Base-by-base conservation (phyloP, 176 grass and related monocot species). In the Triticum monococcum region DNA sequence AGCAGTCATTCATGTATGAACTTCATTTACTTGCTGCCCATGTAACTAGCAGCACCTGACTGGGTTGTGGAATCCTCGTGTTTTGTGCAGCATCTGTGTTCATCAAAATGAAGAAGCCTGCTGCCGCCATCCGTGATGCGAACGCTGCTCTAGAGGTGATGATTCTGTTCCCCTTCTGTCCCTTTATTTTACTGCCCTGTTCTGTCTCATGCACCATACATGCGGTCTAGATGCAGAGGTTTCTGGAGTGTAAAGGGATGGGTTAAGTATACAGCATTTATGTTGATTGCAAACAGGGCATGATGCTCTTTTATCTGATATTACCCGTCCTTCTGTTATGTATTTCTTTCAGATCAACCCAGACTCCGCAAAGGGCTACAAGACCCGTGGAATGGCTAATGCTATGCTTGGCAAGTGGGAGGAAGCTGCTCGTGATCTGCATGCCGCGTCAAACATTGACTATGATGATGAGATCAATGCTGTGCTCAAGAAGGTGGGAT, bases 81-180 rank as follows among this genome's bases (percentile, higher is more conserved):
- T 45, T 68, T 28, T 16, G 17, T 91, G 73, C 90, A 98, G 93
- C 96, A 31, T 92, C 96, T 26, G 96, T 89, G 22, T 96, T 91
- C 70, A 98, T 98, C 32, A 96, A 98, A 86, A 98, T 98, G 93
- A 98, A 92, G 86, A 98, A 98, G 89, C 93, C 96, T 22, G 72
- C 86, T 88, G 96, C 96, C 86, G 96, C 96, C 82, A 94, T 96
- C 78, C 88, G 96, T 82, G 96, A 98, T 85, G 96, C 96, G 79
- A 98, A 78, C 81, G 91, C 90, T 38, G 96, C 96, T 82, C 73
- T 98, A 64, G 88, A 98, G 93, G 96, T 98, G 80, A 30, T 17
- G 12, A 26, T 23, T 45, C 11, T 5, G 12, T 28, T 74, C n/a
- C 12, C 11, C 6, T 3, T 12, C 23, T 8, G 43, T 16, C 4